These are phyloP conservation scores for Diversispora eburnea DNA, from an alignment of 192 early-diverging fungal genomes.

Conservation along the genomic window DNA sequence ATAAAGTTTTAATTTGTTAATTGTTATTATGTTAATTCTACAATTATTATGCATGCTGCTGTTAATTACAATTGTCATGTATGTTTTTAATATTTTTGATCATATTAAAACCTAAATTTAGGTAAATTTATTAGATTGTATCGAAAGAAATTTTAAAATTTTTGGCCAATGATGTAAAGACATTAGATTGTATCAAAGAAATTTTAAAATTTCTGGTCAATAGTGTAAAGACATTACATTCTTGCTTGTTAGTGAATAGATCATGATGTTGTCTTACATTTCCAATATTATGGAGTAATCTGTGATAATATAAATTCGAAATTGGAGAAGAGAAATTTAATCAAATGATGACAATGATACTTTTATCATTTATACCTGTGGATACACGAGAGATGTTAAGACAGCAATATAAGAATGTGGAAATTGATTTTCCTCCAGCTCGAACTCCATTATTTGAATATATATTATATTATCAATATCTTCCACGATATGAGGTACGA, in stretches of 20 bases:
- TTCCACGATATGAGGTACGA: background rate
- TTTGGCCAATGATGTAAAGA: no score
- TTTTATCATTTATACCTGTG: background rate
- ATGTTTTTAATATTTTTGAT: no score
- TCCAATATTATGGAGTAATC: constrained; percentile 1
- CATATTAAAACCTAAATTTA: no score
- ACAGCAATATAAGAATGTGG: background rate
- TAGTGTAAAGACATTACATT: background rate
- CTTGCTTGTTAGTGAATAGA: background rate
- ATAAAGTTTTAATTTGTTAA: no score
- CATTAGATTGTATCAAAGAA: constrained; percentile 1
- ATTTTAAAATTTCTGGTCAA: background rate
- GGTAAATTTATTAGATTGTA: no score
- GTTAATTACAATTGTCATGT: no score
- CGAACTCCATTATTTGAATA: constrained; percentile 1
- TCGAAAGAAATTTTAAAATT: no score
- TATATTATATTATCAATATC: background rate
- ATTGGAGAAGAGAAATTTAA: background rate
- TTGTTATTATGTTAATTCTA: no score
- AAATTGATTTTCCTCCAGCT: background rate
- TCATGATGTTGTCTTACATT: background rate
- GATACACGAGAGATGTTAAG: background rate
- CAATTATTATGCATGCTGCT: no score
- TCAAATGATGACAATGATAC: background rate
- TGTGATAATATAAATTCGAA: background rate